Conservation (phyloP, 495 filamentous ascomycete species). For the Sphaerosporella brunnea region DNA sequence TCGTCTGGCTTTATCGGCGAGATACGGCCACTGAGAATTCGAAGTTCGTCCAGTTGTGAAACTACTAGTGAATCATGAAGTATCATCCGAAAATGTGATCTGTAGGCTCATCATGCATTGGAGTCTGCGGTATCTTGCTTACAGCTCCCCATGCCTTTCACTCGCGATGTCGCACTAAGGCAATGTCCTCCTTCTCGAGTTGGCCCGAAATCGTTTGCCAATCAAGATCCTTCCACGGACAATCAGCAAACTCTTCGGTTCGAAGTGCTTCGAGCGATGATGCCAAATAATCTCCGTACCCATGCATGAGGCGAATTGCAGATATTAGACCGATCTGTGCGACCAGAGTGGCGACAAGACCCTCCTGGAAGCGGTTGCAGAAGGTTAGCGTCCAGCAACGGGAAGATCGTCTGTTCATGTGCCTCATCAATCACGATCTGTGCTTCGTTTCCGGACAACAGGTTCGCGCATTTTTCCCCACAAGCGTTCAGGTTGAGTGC, state of each 20-base stretch:
- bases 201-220: background rate
- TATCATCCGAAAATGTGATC: too few relatives aligned
- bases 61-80: too few relatives aligned
- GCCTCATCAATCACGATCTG: background rate
- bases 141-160: background rate
- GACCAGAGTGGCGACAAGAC: background rate
- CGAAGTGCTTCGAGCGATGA: background rate
- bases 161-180: background rate
- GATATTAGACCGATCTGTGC: background rate
- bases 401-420: background rate
- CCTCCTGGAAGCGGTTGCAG: background rate
- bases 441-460: background rate
- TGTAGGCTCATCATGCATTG: background rate
- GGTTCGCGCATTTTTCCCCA: background rate
- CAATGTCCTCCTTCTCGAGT: too few relatives aligned
- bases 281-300: background rate
- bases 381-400: background rate
- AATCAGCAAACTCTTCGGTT: background rate
- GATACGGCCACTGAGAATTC: too few relatives aligned
- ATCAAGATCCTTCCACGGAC: background rate
- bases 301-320: background rate
- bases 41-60: too few relatives aligned
- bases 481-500: too few relatives aligned
- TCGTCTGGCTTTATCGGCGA: too few relatives aligned
- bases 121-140: background rate